Evolutionary conservation across 768 basidiomycete genomes (phyloP).

Genomic region (Nevesoporus exiguus): DNA sequence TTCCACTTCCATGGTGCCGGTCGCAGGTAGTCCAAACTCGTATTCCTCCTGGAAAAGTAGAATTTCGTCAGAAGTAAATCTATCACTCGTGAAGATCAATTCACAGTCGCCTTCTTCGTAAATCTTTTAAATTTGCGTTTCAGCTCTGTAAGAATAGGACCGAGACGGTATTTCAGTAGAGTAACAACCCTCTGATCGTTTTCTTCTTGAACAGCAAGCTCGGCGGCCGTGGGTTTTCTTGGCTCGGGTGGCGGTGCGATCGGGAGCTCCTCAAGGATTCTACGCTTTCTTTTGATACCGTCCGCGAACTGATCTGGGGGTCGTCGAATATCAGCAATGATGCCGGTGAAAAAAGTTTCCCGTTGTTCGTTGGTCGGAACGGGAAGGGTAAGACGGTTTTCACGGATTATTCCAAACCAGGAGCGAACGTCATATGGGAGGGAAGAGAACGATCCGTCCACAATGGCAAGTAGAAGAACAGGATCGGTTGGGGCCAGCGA

Average conservation of each 20-base stretch:
- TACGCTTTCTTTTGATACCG: constrained; percentile 76
- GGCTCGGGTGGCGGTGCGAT: constrained; percentile 90
- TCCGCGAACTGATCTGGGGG: constrained; percentile 90
- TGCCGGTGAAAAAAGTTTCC: constrained; percentile 67
- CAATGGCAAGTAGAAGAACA: constrained; percentile 85
- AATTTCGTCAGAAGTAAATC: constrained; percentile 4
- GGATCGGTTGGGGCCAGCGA: constrained; percentile 90
- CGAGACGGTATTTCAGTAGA: constrained; percentile 85
- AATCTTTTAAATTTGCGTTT: constrained; percentile 93
- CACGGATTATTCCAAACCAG: constrained; percentile 84
- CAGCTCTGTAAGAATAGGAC: constrained; percentile 82
- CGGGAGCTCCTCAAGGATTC: constrained; percentile 81
- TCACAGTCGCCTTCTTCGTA: constrained; percentile 71
- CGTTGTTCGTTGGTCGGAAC: constrained; percentile 56
- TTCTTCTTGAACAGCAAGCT: constrained; percentile 79
- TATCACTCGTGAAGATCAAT: constrained; percentile 23
- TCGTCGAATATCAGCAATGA: constrained; percentile 65
- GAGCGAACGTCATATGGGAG: constrained; percentile 79
- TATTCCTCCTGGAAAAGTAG: constrained; percentile 64
- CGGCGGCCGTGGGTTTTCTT: constrained; percentile 72
- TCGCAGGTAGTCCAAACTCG: constrained; percentile 43
- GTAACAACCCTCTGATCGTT: constrained; percentile 76
- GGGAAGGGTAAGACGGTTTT: constrained; percentile 67
- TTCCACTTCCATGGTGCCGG: constrained; percentile 27
- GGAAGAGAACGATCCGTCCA: constrained; percentile 68